Percentiles rank a stretch among this genome's conserved stretches.
These are phyloP conservation scores for Neophaeococcomyces aloes DNA, from an alignment of 2,329 filamentous ascomycete species.

Conservation along the genomic window DNA sequence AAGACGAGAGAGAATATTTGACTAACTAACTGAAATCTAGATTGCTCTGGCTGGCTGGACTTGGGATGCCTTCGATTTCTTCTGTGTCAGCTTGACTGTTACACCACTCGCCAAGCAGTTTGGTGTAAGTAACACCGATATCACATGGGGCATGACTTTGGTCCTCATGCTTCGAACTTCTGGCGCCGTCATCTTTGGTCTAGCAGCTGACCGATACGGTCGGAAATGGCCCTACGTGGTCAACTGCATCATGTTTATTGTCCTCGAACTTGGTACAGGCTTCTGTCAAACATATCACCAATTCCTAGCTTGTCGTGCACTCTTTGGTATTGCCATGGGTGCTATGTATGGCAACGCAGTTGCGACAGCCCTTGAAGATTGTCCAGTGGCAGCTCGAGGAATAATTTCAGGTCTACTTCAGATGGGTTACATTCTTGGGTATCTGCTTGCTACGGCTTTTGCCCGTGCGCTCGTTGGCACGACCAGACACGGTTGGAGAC, in stretches of 20 bases:
- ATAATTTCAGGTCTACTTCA: constrained; percentile 29
- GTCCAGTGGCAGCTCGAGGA: constrained; percentile 30
- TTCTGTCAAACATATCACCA: constrained; percentile 28
- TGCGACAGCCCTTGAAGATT: constrained; percentile 31
- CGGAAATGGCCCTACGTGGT: constrained; percentile 37
- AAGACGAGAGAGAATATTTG: no score
- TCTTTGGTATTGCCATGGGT: constrained; percentile 33
- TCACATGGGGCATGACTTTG: constrained; percentile 55
- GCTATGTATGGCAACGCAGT: constrained; percentile 27
- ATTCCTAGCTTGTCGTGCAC: constrained; percentile 28
- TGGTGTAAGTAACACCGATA: constrained; percentile 44
- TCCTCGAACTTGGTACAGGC: constrained; percentile 29
- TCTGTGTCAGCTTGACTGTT: constrained; percentile 52
- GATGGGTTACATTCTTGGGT: constrained; percentile 27
- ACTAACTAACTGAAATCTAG: no score
- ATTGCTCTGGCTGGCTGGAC: no score
- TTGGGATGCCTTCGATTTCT: constrained; percentile 58
- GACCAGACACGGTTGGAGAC: constrained; percentile 28
- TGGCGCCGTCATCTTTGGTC: constrained; percentile 45
- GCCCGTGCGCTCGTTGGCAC: constrained; percentile 28
- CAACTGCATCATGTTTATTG: constrained; percentile 28
- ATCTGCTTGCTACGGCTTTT: constrained; percentile 28
- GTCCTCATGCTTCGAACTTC: constrained; percentile 52
- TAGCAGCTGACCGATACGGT: constrained; percentile 47
- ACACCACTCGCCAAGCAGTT: constrained; percentile 45